A percentile compares a stretch with the other conserved stretches of the same genome.
These are phyloP conservation scores for Penicillium nordicum DNA, from an alignment of 2,329 filamentous ascomycete genomes.

Conservation along the genomic window DNA sequence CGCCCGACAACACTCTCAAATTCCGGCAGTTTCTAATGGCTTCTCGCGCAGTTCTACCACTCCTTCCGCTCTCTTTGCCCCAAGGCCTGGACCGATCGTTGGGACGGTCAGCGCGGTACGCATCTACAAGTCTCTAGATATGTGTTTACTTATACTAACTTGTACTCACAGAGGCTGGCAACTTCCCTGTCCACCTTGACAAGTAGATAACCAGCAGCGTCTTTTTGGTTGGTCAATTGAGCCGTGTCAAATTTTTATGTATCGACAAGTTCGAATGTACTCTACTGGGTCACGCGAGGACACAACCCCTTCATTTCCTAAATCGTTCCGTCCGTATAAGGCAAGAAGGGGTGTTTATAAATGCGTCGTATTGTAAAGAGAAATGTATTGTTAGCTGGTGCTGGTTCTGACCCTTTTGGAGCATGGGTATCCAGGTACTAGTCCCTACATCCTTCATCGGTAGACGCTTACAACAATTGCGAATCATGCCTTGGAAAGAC, in stretches of 20 bases:
- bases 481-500: not conserved
- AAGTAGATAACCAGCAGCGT: conserved; percentile 34
- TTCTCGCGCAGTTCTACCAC: conserved; percentile 72
- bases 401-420: not conserved
- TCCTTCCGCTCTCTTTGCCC: conserved; percentile 98
- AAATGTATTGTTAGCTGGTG: conserved; percentile 14
- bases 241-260: conserved; percentile 28
- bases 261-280: conserved; percentile 38
- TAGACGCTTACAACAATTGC: not conserved
- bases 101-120: conserved; percentile 96
- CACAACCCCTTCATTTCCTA: conserved; percentile 26
- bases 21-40: conserved; percentile 3
- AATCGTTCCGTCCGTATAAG: conserved; percentile 11
- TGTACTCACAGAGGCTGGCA: conserved; percentile 49
- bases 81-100: conserved; percentile 86
- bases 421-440: too few relatives aligned
- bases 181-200: conserved; percentile 53
- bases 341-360: conserved; percentile 33
- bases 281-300: conserved; percentile 37
- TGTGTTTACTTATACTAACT: conserved; percentile 8
- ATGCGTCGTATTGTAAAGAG: conserved; percentile 24
- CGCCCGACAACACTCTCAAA: not conserved
- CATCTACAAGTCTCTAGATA: conserved; percentile 17
- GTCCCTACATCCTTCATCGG: not conserved
- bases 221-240: conserved; percentile 27